phyloP scores from a whole-genome alignment of 257 asterid genomes.

The Fraxinus pennsylvanica region DNA sequence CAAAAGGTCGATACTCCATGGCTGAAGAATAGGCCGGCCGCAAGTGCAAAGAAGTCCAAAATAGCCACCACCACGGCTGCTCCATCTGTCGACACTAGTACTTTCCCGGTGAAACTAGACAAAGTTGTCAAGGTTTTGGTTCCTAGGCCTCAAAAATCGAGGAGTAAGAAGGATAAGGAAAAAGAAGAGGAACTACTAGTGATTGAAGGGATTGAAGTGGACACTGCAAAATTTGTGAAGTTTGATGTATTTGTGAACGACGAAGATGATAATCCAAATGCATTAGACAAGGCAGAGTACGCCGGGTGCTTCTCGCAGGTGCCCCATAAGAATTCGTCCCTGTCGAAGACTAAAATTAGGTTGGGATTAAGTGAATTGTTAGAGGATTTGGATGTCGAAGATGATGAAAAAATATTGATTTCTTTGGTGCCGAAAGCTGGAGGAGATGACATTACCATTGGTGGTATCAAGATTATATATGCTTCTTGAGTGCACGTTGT shows the following conservation, averaged over 20 bases:
- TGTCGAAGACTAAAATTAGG: not conserved
- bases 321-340: not conserved
- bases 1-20: not conserved
- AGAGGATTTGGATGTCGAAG: slow-evolving; percentile 25
- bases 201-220: slow-evolving; percentile 1
- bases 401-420: slow-evolving; percentile 13
- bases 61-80: not conserved
- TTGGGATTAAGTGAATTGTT: slow-evolving; percentile 9
- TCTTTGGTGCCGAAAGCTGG: slow-evolving; percentile 1
- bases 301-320: not conserved
- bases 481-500: not conserved
- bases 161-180: not conserved
- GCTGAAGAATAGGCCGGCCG: not conserved
- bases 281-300: slow-evolving; percentile 20
- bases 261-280: slow-evolving; percentile 8
- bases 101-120: not conserved
- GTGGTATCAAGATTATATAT: too few species aligned
- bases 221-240: not conserved
- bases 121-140: not conserved
- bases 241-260: slow-evolving; percentile 27
- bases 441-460: too few species aligned
- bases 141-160: slow-evolving; percentile 8
- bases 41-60: not conserved
- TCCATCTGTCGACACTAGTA: not conserved
- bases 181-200: not conserved